Percentiles rank a stretch among this genome's conserved stretches.
These are phyloP conservation scores for Spizellomyces punctatus DNA, from an alignment of 192 early-diverging fungal genomes.

Conservation along the genomic window DNA sequence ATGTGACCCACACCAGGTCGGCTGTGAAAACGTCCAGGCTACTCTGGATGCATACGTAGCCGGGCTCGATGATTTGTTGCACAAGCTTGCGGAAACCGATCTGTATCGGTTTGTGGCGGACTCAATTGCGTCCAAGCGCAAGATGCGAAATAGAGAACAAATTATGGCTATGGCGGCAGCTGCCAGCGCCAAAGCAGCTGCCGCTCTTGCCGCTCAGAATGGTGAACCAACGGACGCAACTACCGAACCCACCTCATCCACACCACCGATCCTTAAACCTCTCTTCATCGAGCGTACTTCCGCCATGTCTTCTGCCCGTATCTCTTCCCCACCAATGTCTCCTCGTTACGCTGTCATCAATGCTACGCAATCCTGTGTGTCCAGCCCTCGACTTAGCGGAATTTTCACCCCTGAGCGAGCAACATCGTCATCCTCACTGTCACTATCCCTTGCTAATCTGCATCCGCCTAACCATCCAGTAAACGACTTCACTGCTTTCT, in stretches of 20 bases:
- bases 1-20: background rate
- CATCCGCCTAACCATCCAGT: slow-evolving; percentile 26
- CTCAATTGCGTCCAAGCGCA: slow-evolving; percentile 5
- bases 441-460: background rate
- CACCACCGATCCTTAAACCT: background rate
- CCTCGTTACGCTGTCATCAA: background rate
- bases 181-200: background rate
- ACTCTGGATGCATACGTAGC: slow-evolving; percentile 25
- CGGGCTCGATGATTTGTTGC: slow-evolving; percentile 32
- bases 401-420: background rate
- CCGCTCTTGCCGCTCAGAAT: background rate
- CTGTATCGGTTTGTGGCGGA: slow-evolving; percentile 18
- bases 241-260: background rate
- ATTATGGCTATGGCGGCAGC: slow-evolving; percentile 1
- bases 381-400: background rate
- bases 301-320: background rate
- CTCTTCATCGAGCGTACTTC: background rate
- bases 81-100: slow-evolving; percentile 19
- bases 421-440: background rate
- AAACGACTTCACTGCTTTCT: slow-evolving; percentile 31
- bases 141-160: background rate
- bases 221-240: slow-evolving; percentile 2
- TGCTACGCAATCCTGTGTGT: background rate
- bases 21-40: background rate
- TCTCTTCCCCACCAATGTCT: background rate